phyloP scores from a whole-genome alignment of 78 protist species.

The Chrysochromulina parva region DNA sequence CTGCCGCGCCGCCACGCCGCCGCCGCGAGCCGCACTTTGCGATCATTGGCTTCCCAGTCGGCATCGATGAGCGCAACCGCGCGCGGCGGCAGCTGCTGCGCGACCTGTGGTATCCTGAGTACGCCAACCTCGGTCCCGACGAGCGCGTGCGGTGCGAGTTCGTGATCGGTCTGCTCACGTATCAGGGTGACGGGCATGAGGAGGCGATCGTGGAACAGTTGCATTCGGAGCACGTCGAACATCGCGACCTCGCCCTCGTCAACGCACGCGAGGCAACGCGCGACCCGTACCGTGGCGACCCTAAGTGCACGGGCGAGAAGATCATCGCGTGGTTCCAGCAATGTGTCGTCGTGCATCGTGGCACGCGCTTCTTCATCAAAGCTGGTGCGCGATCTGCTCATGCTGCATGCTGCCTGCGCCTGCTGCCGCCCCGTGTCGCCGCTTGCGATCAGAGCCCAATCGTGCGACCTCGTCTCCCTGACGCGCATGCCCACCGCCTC shows the following conservation, averaged over 20 bases:
- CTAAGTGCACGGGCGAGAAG: conserved; percentile 12
- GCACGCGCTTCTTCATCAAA: background rate
- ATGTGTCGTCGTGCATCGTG: background rate
- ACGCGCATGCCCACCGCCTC: no score
- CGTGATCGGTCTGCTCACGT: background rate
- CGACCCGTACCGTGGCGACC: conserved; percentile 14
- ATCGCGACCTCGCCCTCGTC: background rate
- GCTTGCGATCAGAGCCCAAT: no score
- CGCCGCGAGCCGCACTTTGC: background rate
- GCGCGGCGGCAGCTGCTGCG: background rate
- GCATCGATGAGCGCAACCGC: background rate
- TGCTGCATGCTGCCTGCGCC: no score
- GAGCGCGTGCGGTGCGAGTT: background rate
- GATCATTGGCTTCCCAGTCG: background rate
- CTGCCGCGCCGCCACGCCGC: background rate
- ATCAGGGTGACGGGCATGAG: background rate
- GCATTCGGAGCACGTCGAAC: background rate
- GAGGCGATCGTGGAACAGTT: background rate
- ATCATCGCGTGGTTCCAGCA: background rate
- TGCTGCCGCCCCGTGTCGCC: no score
- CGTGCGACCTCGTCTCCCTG: no score
- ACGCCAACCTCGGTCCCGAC: background rate
- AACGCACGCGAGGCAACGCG: background rate
- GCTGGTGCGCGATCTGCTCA: background rate
- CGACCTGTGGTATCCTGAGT: background rate